Evolutionary conservation across 2,329 filamentous ascomycete species (phyloP).

Genomic region (Colletotrichum sp.): DNA sequence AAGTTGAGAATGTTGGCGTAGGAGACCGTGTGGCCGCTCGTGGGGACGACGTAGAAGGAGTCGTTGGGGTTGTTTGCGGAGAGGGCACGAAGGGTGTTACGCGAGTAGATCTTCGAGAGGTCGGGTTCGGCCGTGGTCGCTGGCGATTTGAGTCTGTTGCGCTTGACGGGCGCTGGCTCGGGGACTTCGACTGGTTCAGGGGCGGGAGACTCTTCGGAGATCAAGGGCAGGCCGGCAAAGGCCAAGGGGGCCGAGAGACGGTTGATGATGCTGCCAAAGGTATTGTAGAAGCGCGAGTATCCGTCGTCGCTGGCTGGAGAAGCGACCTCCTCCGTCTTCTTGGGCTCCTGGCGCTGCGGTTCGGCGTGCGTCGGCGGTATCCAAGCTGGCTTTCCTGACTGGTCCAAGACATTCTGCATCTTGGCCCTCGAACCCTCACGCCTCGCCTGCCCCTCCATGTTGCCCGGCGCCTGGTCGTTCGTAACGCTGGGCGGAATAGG

Average conservation of each 20-base stretch:
- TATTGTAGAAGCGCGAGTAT: constrained; percentile 90
- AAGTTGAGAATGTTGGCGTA: constrained; percentile 88
- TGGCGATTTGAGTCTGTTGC: constrained; percentile 38
- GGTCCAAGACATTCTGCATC: constrained; percentile 62
- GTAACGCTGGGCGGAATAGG: constrained; percentile 76
- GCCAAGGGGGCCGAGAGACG: constrained; percentile 88
- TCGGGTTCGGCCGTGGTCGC: constrained; percentile 66
- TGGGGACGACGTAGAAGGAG: constrained; percentile 95
- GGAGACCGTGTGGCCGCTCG: constrained; percentile 87
- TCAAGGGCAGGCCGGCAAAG: constrained; percentile 88
- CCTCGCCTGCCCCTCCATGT: constrained; percentile 63
- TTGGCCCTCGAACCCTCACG: constrained; percentile 54
- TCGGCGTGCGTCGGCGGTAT: constrained; percentile 46
- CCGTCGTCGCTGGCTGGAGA: constrained; percentile 67
- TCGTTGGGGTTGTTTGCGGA: constrained; percentile 68
- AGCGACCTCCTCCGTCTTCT: constrained; percentile 31
- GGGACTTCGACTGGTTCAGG: constrained; percentile 37
- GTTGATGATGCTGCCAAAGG: constrained; percentile 88
- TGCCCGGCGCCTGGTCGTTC: constrained; percentile 75
- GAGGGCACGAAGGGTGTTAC: constrained; percentile 81
- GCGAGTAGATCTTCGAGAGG: constrained; percentile 82
- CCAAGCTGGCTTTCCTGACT: constrained; percentile 58
- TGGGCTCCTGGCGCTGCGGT: constrained; percentile 25
- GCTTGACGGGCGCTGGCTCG: constrained; percentile 41
- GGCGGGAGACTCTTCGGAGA: constrained; percentile 48